These are phyloP conservation scores for Citrus sp. DNA, from an alignment of 345 rosid genomes.

Conservation along the genomic window DNA sequence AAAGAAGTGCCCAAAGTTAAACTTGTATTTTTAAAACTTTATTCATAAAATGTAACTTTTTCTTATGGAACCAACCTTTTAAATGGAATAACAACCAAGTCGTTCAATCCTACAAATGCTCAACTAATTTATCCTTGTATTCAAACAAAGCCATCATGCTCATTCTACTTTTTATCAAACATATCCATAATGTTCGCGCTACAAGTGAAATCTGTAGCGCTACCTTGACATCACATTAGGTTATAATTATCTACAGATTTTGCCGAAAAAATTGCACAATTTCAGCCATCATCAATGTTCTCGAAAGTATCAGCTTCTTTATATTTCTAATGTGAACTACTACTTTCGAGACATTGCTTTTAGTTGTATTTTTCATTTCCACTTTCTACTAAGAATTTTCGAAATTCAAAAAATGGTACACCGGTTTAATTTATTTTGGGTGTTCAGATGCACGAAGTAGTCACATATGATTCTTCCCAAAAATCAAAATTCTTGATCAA, in stretches of 20 bases:
- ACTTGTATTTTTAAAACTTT: no score
- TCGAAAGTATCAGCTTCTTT: background rate
- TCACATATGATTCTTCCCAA: no score
- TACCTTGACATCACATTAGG: background rate
- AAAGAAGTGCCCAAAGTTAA: no score
- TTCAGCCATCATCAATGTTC: background rate
- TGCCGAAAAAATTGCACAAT: background rate
- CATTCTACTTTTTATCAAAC: background rate
- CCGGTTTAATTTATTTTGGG: no score
- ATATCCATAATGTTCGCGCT: background rate
- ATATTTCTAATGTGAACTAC: background rate
- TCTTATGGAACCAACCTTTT: conserved; percentile 8
- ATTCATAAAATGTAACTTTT: background rate
- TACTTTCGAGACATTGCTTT: no score
- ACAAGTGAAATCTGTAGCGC: background rate
- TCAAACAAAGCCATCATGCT: background rate
- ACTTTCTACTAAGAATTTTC: background rate
- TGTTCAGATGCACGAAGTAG: no score
- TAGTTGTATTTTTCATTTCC: background rate
- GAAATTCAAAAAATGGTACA: no score
- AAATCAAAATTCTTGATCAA: no score
- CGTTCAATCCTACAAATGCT: background rate
- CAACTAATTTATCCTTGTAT: background rate
- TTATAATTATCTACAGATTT: background rate
- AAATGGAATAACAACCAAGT: background rate